These are phyloP conservation scores for Ochetophila trinervis DNA, from an alignment of 306 rosid genomes.

Conservation along the genomic window DNA sequence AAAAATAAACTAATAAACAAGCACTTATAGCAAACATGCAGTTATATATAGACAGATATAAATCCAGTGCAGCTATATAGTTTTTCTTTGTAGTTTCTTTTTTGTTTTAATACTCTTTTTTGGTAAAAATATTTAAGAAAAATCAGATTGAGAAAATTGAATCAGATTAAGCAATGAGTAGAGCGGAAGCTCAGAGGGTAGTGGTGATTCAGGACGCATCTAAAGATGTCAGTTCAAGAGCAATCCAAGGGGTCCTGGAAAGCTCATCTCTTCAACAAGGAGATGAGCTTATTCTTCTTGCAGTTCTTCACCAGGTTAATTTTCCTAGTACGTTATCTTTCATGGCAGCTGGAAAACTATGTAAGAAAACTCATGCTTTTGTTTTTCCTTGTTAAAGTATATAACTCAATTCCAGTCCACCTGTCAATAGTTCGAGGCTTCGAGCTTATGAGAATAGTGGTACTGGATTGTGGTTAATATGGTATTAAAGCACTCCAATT, in stretches of 20 bases:
- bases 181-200: slow-evolving; percentile 37
- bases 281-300: slow-evolving; percentile 63
- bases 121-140: background rate
- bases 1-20: too few relatives aligned
- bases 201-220: slow-evolving; percentile 78
- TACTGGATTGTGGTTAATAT: too few relatives aligned
- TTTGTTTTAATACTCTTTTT: background rate
- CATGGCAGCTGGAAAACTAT: slow-evolving; percentile 29
- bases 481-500: too few relatives aligned
- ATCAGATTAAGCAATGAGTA: background rate
- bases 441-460: too few relatives aligned
- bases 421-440: too few relatives aligned
- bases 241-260: slow-evolving; percentile 41
- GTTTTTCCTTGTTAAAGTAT: slow-evolving; percentile 9
- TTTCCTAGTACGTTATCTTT: slow-evolving; percentile 72
- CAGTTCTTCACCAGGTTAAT: slow-evolving; percentile 67
- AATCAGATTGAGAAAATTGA: background rate
- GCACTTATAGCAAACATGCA: too few relatives aligned
- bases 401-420: too few relatives aligned
- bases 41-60: too few relatives aligned
- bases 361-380: slow-evolving; percentile 37
- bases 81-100: too few relatives aligned
- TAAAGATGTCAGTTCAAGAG: slow-evolving; percentile 47
- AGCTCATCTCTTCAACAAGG: slow-evolving; percentile 44
- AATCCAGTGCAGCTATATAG: too few relatives aligned